Percentiles rank a stretch among this genome's conserved stretches.
Evolutionary conservation across 1,284 basidiomycete species (phyloP).

Genomic region (Gomphus sp.): DNA sequence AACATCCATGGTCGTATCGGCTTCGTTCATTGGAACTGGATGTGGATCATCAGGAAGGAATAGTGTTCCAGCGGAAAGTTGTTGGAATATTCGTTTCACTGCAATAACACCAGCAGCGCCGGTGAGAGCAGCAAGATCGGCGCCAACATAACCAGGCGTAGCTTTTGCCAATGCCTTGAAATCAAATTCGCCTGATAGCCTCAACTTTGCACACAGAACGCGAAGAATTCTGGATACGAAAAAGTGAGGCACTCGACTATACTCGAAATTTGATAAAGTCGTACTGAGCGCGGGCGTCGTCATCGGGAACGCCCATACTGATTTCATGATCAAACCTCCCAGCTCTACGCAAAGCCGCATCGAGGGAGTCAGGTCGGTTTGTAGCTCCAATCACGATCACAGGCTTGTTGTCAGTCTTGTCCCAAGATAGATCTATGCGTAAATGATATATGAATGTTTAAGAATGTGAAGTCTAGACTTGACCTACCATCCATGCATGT

Average conservation of each 20-base stretch:
- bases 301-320: conserved; percentile 93
- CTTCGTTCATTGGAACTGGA: conserved; percentile 9
- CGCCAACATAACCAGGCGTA: conserved; percentile 96
- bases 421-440: conserved; percentile 74
- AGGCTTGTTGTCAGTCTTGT: conserved; percentile 82
- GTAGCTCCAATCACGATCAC: conserved; percentile 96
- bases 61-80: conserved; percentile 63
- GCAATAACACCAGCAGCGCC: conserved; percentile 93
- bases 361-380: conserved; percentile 90
- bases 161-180: conserved; percentile 78
- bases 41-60: conserved; percentile 34
- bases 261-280: conserved; percentile 19
- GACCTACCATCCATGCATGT: conserved; percentile 93
- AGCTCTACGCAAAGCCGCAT: conserved; percentile 86
- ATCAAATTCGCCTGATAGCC: conserved; percentile 76
- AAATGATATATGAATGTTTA: background rate
- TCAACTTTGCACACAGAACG: conserved; percentile 68
- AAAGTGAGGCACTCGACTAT: background rate
- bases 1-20: conserved; percentile 41
- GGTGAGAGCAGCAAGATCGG: conserved; percentile 85
- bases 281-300: conserved; percentile 82
- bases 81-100: conserved; percentile 92
- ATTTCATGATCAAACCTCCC: conserved; percentile 98
- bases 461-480: background rate
- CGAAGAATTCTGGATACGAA: conserved; percentile 57